Evolutionary conservation across 495 filamentous ascomycete species (phyloP).

Genomic region (Neurospora sp.): DNA sequence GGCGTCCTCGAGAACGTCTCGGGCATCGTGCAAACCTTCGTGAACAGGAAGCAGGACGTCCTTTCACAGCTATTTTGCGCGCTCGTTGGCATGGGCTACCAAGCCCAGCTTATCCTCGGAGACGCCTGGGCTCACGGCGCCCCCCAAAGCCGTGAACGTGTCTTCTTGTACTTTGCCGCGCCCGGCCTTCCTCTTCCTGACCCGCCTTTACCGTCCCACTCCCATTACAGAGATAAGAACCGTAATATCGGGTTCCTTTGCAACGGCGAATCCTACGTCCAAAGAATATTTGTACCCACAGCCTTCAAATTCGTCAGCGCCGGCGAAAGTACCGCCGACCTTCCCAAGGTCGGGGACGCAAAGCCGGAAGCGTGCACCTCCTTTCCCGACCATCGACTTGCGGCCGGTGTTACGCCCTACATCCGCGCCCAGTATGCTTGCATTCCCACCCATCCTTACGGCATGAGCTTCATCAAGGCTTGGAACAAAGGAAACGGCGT

Average conservation of each 20-base stretch:
- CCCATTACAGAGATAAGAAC: constrained; percentile 30
- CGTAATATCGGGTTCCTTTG: constrained; percentile 46
- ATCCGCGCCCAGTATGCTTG: constrained; percentile 24
- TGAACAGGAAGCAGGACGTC: constrained; percentile 41
- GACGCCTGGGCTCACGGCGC: constrained; percentile 62
- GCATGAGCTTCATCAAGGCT: constrained; percentile 36
- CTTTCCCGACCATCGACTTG: constrained; percentile 54
- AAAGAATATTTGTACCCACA: constrained; percentile 37
- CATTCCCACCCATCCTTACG: constrained; percentile 36
- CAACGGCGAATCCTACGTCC: constrained; percentile 50
- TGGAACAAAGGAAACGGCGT: constrained; percentile 27
- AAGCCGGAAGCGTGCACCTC: constrained; percentile 42
- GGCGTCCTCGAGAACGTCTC: constrained; percentile 65
- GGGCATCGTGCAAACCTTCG: constrained; percentile 40
- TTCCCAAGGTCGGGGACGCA: constrained; percentile 49
- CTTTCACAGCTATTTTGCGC: constrained; percentile 59
- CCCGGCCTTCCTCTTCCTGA: constrained; percentile 45
- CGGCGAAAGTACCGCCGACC: constrained; percentile 40
- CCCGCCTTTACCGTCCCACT: constrained; percentile 50
- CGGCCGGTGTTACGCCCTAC: constrained; percentile 18
- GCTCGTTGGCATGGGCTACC: constrained; percentile 64
- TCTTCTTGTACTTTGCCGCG: constrained; percentile 58
- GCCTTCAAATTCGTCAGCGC: constrained; percentile 47
- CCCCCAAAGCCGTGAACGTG: constrained; percentile 48
- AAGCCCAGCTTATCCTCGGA: constrained; percentile 49